phyloP scores from a whole-genome alignment of 768 basidiomycete genomes.

The Fomitopsis pulvina region DNA sequence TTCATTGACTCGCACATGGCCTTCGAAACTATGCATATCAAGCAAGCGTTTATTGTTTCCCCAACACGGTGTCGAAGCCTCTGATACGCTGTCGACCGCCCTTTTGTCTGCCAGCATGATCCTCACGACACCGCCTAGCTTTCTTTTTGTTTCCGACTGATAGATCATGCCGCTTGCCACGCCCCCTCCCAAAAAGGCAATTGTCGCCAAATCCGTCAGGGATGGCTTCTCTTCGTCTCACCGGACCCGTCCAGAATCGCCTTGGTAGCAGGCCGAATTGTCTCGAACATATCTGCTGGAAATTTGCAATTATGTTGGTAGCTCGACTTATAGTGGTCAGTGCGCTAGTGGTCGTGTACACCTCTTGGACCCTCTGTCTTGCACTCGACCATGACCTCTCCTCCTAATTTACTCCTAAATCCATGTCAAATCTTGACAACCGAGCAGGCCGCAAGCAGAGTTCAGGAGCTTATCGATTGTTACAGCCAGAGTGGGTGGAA shows the following conservation, averaged over 20 bases:
- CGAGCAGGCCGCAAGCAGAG: background rate
- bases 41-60: too few species aligned
- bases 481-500: too few species aligned
- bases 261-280: background rate
- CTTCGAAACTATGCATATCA: too few species aligned
- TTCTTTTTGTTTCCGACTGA: background rate
- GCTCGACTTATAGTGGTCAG: background rate
- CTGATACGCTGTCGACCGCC: background rate
- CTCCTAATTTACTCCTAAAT: background rate
- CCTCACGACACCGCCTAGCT: background rate
- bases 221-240: background rate
- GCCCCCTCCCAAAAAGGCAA: background rate
- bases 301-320: background rate
- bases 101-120: background rate
- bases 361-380: background rate
- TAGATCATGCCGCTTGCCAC: background rate
- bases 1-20: too few species aligned
- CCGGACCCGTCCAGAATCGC: background rate
- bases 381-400: background rate
- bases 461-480: background rate
- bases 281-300: background rate
- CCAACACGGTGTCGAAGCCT: too few species aligned
- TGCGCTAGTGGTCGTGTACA: background rate
- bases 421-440: constrained; percentile 1
- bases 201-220: background rate